These are phyloP conservation scores for Brassica juncea DNA, from an alignment of 345 rosid species.

Conservation along the genomic window DNA sequence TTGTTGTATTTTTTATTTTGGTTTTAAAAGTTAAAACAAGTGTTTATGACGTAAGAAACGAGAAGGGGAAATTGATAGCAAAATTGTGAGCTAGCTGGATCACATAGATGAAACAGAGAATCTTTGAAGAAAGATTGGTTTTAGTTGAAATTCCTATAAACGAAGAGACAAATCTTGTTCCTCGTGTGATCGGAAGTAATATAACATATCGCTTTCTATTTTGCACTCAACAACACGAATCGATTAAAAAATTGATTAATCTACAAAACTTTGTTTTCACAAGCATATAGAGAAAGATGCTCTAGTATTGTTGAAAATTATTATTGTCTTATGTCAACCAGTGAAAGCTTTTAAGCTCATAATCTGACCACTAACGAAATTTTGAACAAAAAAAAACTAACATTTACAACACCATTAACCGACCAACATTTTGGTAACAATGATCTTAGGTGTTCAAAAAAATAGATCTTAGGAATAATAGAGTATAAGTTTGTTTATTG, in stretches of 20 bases:
- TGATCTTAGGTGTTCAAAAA: background rate
- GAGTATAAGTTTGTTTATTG: background rate
- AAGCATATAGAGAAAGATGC: slow-evolving; percentile 22
- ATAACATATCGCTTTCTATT: slow-evolving; percentile 2
- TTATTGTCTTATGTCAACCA: slow-evolving; percentile 22
- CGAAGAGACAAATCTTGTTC: slow-evolving; percentile 32
- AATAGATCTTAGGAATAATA: background rate
- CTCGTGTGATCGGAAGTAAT: slow-evolving; percentile 26
- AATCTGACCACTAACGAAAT: too few species aligned
- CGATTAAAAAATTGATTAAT: slow-evolving; percentile 9
- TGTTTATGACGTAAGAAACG: slow-evolving; percentile 15
- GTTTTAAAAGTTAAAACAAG: background rate
- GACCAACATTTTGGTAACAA: background rate
- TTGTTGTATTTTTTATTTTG: background rate
- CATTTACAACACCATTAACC: background rate
- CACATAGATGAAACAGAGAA: slow-evolving; percentile 21
- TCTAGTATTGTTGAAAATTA: slow-evolving; percentile 28
- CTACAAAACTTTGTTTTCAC: slow-evolving; percentile 15
- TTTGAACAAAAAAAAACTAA: too few species aligned
- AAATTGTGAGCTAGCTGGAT: slow-evolving; percentile 32
- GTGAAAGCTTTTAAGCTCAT: background rate
- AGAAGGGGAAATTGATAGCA: slow-evolving; percentile 21
- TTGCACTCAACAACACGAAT: slow-evolving; percentile 17
- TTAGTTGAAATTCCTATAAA: slow-evolving; percentile 29
- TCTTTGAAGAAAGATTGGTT: slow-evolving; percentile 27